These are phyloP conservation scores for Carex cristatella DNA, from an alignment of 176 grass and related monocot species.

Conservation along the genomic window DNA sequence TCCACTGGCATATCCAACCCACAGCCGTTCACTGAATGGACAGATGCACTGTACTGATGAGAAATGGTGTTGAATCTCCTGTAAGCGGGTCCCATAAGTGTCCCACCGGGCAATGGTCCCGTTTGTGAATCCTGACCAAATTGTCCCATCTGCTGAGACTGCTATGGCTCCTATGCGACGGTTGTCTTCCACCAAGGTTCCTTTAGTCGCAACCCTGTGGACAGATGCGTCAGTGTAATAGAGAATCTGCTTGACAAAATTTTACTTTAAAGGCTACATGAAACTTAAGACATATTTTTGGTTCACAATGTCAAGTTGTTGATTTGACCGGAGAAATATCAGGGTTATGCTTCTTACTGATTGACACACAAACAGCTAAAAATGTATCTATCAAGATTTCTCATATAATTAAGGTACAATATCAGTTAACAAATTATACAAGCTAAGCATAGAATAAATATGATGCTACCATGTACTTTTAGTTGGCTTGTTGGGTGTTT, in stretches of 20 bases:
- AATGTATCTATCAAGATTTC: not conserved
- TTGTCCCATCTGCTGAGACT: constrained; percentile 59
- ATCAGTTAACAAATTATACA: not conserved
- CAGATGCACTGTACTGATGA: constrained; percentile 92
- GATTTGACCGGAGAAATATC: not conserved
- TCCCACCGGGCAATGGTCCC: constrained; percentile 85
- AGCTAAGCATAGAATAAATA: not conserved
- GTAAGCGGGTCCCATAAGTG: constrained; percentile 57
- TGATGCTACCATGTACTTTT: not conserved
- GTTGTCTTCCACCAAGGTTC: constrained; percentile 83
- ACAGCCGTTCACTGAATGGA: constrained; percentile 68
- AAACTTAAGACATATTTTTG: not conserved
- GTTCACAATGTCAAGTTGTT: not conserved
- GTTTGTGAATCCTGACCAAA: constrained; percentile 91
- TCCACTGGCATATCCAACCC: constrained; percentile 82
- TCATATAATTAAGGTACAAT: not conserved
- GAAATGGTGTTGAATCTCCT: constrained; percentile 81
- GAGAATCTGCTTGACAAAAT: not conserved
- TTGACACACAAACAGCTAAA: not conserved
- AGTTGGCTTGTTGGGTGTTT: not conserved
- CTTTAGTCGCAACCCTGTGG: constrained; percentile 69
- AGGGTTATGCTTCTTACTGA: not conserved
- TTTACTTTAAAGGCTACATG: not conserved
- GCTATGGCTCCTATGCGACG: constrained; percentile 67
- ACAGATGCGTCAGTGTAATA: not conserved